Evolutionary conservation across 2,329 filamentous ascomycete species (phyloP), one percentile per base, ranked within the genome.

Genomic region (Cladophialophora psammophila): DNA sequence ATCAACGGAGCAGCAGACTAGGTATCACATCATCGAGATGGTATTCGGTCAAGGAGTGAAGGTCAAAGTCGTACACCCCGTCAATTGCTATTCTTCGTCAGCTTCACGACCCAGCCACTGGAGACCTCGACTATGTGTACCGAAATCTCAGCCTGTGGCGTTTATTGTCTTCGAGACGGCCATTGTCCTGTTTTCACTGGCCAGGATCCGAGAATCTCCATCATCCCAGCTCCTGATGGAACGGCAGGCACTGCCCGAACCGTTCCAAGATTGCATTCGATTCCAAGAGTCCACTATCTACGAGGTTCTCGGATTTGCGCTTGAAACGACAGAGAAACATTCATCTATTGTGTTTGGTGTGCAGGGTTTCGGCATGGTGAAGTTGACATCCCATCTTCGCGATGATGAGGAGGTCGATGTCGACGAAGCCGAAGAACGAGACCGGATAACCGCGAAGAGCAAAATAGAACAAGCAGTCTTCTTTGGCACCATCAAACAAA

Each of bases 401-500:
- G 83, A 86, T 68, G 67, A 56, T 18, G 67, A 70, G 13, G 82
- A 87, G 15, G 82, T 90, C 32, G 88, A 76, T 8, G 73, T 77
- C 54, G 80, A 81, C 52, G 73, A 76, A 31, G 42, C 66, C 20
- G 76, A 77, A 65, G 70, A 71, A 10, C 80, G 80, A 71, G 70
- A 71, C 13, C 81, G 80, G 71, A 87, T 96, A 15, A 94, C 91
- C 0, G 91, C 92, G 6, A 95, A 93, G 79, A 92, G 89, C 79
- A 97, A 95, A 79, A 85, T 99, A 48, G 93, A 97, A 75, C 94
- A 99, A 80, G 94, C 94, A 2, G 91, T 98, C 0, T 98, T 97
- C 79, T 98, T 93, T 76, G 94, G 94, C 1, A 88, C 88, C 56
- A 88, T 91, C 75, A 86, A 90, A 69, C 88, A 92, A 74, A 98